Evolutionary conservation across 108 stramenopile species (phyloP), one percentile per base, ranked within the genome.

Genomic region (Skeletonema menzelii): DNA sequence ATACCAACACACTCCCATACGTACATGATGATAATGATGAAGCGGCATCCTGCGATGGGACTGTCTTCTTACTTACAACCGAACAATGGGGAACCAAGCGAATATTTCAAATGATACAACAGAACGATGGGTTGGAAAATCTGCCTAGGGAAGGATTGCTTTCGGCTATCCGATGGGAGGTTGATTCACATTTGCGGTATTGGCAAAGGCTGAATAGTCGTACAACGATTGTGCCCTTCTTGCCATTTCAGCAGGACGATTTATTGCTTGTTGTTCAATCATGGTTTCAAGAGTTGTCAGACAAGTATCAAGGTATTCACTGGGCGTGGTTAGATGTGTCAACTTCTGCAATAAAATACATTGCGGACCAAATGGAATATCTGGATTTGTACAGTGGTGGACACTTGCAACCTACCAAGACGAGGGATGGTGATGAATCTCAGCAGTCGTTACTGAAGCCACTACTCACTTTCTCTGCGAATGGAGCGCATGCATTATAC

Each of bases 81-180:
- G 72, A 72, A 37, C 38, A 62, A 59, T 79, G 78, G 78, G 78
- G 78, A n/a, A 72, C 78, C 38, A 79, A 67, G 12, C 56, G 67
- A 53, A 72, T 79, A 40, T 69, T 79, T 59, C 56, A 60, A 63
- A 20, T 44, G 20, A 72, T 79, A 59, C 49, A 79, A 68, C 58
- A 59, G 56, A 72, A 72, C 63, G 65, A 49, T 28, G 40, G 78
- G 5, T 27, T 10, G 28, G 31, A 13, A 8, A 14, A 58, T 14
- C 59, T 72, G 66, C 57, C 53, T 6, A 59, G 70, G 31, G n/a
- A 14, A 30, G 57, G 14, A 34, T 46, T 79, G 17, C 49, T 72
- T 27, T 53, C 59, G 14, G 67, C 66, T 15, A 62, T 79, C 20
- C 63, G 47, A 27, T 8, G 66, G 62, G 72, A 80, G 61, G 57